Evolutionary conservation across 192 early-diverging fungal species (phyloP).

Genomic region (Piromyces finnis): DNA sequence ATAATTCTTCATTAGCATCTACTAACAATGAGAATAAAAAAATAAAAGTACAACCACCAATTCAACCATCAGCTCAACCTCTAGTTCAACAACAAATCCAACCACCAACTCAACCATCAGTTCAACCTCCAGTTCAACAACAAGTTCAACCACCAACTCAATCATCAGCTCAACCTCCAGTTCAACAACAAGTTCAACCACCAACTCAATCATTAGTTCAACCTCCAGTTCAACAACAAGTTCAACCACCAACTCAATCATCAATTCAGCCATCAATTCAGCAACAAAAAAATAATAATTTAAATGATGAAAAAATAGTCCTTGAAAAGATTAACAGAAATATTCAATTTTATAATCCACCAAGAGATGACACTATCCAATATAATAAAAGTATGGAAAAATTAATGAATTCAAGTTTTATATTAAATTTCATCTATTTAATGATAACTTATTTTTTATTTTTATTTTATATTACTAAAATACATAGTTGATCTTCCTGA

Average conservation of each 20-base stretch:
- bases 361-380: conserved; percentile 8
- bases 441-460: too few relatives aligned
- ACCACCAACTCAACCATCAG: neutral
- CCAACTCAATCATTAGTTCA: neutral
- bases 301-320: neutral
- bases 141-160: neutral
- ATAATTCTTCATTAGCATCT: neutral
- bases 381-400: neutral
- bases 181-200: neutral
- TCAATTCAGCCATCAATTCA: neutral
- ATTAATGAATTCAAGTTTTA: too few relatives aligned
- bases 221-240: neutral
- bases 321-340: conserved; percentile 4
- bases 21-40: neutral
- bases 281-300: neutral
- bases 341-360: conserved; percentile 31
- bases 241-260: neutral
- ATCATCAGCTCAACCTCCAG: neutral
- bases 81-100: neutral
- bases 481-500: conserved; percentile 62
- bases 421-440: too few relatives aligned
- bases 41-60: neutral
- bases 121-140: neutral
- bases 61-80: neutral
- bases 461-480: too few relatives aligned